Evolutionary conservation across 768 basidiomycete genomes (phyloP).

Genomic region (Suillus bovinus): DNA sequence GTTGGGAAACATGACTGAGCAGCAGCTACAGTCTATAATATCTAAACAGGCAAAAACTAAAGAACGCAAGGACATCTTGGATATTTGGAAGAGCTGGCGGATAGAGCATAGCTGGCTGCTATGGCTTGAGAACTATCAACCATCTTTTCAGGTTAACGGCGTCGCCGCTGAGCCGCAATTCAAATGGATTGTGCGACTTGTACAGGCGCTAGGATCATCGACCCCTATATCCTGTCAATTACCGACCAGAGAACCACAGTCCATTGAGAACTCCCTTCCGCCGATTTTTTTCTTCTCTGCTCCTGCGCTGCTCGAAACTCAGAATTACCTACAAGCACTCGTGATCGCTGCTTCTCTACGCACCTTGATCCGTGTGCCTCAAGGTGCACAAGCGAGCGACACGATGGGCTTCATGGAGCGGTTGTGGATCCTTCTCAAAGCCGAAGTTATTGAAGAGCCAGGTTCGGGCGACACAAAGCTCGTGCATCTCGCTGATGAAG

Average conservation of each 20-base stretch:
- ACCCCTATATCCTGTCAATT: slow-evolving; percentile 38
- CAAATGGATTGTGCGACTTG: slow-evolving; percentile 49
- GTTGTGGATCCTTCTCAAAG: slow-evolving; percentile 63
- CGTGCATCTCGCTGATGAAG: slow-evolving; percentile 72
- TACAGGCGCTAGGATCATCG: slow-evolving; percentile 46
- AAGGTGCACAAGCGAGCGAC: slow-evolving; percentile 11
- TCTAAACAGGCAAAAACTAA: slow-evolving; percentile 50
- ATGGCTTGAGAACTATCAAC: slow-evolving; percentile 22
- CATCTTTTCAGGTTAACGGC: slow-evolving; percentile 12
- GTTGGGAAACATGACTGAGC: slow-evolving; percentile 65
- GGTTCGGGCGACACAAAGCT: slow-evolving; percentile 50
- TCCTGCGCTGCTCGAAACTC: slow-evolving; percentile 54
- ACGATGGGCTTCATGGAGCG: slow-evolving; percentile 51
- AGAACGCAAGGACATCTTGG: slow-evolving; percentile 56
- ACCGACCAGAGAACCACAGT: slow-evolving; percentile 21
- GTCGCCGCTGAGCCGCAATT: slow-evolving; percentile 19
- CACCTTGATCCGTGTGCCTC: slow-evolving; percentile 44
- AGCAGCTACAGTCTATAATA: slow-evolving; percentile 51
- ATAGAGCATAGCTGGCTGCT: slow-evolving; percentile 23
- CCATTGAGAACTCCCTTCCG: slow-evolving; percentile 49
- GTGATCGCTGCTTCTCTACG: slow-evolving; percentile 63
- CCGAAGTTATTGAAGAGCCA: slow-evolving; percentile 47
- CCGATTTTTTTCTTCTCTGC: slow-evolving; percentile 64
- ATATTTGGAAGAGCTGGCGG: slow-evolving; percentile 45
- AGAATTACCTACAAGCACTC: slow-evolving; percentile 73